Conservation (phyloP, 805 yeast genomes). For the Saturnispora sanitii region DNA sequence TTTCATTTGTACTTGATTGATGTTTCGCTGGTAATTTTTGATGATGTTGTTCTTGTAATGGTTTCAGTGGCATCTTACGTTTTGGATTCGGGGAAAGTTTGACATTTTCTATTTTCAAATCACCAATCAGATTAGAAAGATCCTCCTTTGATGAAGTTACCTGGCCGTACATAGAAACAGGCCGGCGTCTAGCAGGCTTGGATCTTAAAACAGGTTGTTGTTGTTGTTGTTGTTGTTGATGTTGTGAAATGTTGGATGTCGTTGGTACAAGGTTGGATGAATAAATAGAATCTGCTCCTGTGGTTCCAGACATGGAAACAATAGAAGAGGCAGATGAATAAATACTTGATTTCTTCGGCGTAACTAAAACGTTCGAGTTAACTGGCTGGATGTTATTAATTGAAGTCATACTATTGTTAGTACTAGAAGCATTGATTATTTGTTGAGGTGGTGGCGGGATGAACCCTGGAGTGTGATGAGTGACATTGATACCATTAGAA, state of each 20-base stretch:
- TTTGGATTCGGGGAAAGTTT: slow-evolving; percentile 22
- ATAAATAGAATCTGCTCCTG: slow-evolving; percentile 3
- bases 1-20: too few relatives aligned
- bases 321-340: slow-evolving; percentile 6
- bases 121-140: slow-evolving; percentile 9
- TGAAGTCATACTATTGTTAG: neutral
- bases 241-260: neutral
- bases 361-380: neutral
- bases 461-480: too few relatives aligned
- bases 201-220: neutral
- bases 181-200: slow-evolving; percentile 3
- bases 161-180: slow-evolving; percentile 10
- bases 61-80: slow-evolving; percentile 12
- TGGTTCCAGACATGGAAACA: too few relatives aligned
- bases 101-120: slow-evolving; percentile 24
- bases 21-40: too few relatives aligned
- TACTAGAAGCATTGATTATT: neutral
- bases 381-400: neutral
- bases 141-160: slow-evolving; percentile 5
- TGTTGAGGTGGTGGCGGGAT: too few relatives aligned
- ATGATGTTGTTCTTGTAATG: too few relatives aligned
- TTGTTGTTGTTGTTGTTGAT: neutral
- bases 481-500: too few relatives aligned
- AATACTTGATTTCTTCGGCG: slow-evolving; percentile 1
- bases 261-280: slow-evolving; percentile 1